Conservation (phyloP, 1,139 yeast species). For the Yamadazyma pseudoaaseri region DNA sequence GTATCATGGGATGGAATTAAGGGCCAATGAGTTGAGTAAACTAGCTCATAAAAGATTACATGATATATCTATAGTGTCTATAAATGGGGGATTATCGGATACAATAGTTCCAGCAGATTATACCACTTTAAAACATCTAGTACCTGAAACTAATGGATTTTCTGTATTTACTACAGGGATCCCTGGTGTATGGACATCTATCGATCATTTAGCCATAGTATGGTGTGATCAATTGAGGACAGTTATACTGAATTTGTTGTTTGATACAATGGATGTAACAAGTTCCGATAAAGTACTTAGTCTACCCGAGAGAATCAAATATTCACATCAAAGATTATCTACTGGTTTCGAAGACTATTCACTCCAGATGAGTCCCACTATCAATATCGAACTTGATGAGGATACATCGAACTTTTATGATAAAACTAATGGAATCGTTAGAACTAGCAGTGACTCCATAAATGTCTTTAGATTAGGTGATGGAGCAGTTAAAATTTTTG, state of each 20-base stretch:
- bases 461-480: constrained; percentile 1
- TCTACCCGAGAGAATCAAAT: constrained; percentile 54
- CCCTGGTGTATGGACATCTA: constrained; percentile 91
- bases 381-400: constrained; percentile 2
- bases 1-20: constrained; percentile 26
- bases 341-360: constrained; percentile 11
- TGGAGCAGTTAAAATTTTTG: neutral
- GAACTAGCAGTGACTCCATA: neutral
- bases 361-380: neutral
- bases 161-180: constrained; percentile 83
- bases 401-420: constrained; percentile 1
- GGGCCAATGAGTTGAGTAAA: constrained; percentile 17
- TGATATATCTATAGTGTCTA: constrained; percentile 62
- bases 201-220: constrained; percentile 93
- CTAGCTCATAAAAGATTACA: constrained; percentile 41
- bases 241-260: constrained; percentile 56
- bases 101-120: constrained; percentile 90
- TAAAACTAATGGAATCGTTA: neutral
- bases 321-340: constrained; percentile 49
- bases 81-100: constrained; percentile 90
- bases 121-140: constrained; percentile 68
- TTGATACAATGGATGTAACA: constrained; percentile 55
- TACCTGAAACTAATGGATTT: constrained; percentile 77
- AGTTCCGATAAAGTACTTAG: constrained; percentile 47
- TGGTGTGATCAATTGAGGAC: constrained; percentile 93